Evolutionary conservation across 495 filamentous ascomycete genomes (phyloP).

Genomic region (Thermochaetoides thermophila): DNA sequence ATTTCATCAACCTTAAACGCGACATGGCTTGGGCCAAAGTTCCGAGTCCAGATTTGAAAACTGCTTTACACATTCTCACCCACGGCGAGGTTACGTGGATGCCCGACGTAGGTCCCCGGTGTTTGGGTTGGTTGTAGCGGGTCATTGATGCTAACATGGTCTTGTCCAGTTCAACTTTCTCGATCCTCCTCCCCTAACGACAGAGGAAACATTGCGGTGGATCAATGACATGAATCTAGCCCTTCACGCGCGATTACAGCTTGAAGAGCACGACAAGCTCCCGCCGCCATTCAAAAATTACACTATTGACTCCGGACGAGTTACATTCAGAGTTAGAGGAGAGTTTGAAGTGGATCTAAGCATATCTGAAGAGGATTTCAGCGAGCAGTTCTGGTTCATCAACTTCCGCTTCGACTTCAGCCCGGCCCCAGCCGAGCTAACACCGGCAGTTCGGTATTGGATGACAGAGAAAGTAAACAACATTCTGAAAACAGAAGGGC

Average conservation of each 20-base stretch:
- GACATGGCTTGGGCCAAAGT: slow-evolving; percentile 49
- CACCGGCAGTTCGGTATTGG: slow-evolving; percentile 41
- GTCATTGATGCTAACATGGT: slow-evolving; percentile 11
- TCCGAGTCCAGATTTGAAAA: slow-evolving; percentile 79
- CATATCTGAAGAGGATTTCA: slow-evolving; percentile 63
- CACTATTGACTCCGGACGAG: slow-evolving; percentile 60
- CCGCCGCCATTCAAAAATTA: slow-evolving; percentile 60
- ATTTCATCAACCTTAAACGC: slow-evolving; percentile 53
- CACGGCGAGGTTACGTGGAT: slow-evolving; percentile 60
- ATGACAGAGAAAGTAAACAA: slow-evolving; percentile 60
- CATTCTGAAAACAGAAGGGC: slow-evolving; percentile 44
- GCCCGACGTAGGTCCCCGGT: slow-evolving; percentile 45
- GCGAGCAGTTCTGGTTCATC: slow-evolving; percentile 79
- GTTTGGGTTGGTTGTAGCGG: neutral
- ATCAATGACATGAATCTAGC: slow-evolving; percentile 70
- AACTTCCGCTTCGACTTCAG: slow-evolving; percentile 75
- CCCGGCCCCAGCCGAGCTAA: slow-evolving; percentile 45
- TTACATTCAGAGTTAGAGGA: slow-evolving; percentile 64
- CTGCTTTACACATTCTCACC: slow-evolving; percentile 70
- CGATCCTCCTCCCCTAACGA: slow-evolving; percentile 52
- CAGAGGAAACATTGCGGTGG: slow-evolving; percentile 48
- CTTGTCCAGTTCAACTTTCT: slow-evolving; percentile 55
- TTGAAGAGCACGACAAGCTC: slow-evolving; percentile 65
- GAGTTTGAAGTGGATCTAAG: slow-evolving; percentile 92
- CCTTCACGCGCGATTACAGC: slow-evolving; percentile 61